A percentile compares a stretch with the other conserved stretches of the same genome.
These are phyloP conservation scores for Sphagnum contortum DNA, from an alignment of 225 moss, liverwort and hornwort genomes.

Conservation along the genomic window DNA sequence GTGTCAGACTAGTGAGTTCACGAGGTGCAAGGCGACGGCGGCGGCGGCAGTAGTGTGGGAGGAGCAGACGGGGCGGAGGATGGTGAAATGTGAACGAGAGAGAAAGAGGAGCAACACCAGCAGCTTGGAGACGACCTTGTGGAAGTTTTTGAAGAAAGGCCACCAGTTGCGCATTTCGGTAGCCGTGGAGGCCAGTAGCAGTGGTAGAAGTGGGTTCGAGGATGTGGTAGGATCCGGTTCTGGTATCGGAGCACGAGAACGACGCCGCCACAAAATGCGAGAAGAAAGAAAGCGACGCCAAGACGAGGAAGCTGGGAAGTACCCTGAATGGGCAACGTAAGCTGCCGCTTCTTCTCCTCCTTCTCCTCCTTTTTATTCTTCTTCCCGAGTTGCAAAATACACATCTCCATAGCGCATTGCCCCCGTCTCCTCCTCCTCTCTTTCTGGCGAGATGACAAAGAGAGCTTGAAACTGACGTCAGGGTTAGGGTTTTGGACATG, in stretches of 20 bases:
- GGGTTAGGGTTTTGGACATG: not conserved
- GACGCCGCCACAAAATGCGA: slow-evolving; percentile 45
- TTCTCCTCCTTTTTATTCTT: not conserved
- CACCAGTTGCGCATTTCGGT: too few relatives aligned
- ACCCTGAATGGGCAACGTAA: slow-evolving; percentile 67
- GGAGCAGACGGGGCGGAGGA: too few relatives aligned
- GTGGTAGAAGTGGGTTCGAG: slow-evolving; percentile 19
- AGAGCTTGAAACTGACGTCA: not conserved
- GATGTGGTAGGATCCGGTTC: slow-evolving; percentile 42
- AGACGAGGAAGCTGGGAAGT: slow-evolving; percentile 41
- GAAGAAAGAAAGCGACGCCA: slow-evolving; percentile 36
- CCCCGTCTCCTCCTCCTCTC: not conserved
- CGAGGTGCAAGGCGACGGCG: too few relatives aligned
- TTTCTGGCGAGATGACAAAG: not conserved
- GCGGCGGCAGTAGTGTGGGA: too few relatives aligned
- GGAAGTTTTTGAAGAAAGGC: too few relatives aligned
- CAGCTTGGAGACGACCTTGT: too few relatives aligned
- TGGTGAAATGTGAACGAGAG: too few relatives aligned
- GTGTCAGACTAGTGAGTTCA: too few relatives aligned
- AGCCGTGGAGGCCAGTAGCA: slow-evolving; percentile 7
- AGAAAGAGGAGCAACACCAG: too few relatives aligned
- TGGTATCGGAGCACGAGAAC: slow-evolving; percentile 38
- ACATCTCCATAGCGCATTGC: not conserved
- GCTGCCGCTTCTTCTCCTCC: not conserved
- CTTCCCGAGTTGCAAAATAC: not conserved